A percentile compares a stretch with the other conserved stretches of the same genome.
phyloP scores from a whole-genome alignment of 129 eudicot genomes.

The Arctium lappa region DNA sequence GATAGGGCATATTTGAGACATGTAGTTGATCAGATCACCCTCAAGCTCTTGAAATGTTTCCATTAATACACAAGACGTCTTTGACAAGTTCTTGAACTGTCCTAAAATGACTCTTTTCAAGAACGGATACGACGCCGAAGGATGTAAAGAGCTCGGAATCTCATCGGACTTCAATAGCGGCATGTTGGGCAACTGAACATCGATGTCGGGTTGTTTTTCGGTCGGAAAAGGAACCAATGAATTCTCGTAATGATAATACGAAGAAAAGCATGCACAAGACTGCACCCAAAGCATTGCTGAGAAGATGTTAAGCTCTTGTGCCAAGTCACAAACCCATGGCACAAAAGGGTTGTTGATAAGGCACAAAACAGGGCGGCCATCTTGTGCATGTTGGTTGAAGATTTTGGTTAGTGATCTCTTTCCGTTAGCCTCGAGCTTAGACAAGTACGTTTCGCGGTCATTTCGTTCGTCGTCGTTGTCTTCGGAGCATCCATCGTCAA shows the following conservation, averaged over 20 bases:
- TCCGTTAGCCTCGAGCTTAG: slow-evolving; percentile 40
- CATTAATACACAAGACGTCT: background rate
- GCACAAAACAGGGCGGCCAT: slow-evolving; percentile 45
- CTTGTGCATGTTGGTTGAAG: slow-evolving; percentile 20
- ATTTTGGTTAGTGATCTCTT: slow-evolving; percentile 12
- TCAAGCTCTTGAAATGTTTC: slow-evolving; percentile 39
- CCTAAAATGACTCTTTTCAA: slow-evolving; percentile 31
- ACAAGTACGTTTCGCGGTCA: slow-evolving; percentile 21
- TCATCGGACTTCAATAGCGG: background rate
- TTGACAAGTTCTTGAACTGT: slow-evolving; percentile 41
- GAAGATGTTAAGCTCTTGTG: slow-evolving; percentile 36
- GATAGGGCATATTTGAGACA: slow-evolving; percentile 26
- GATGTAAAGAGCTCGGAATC: slow-evolving; percentile 20
- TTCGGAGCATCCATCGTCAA: slow-evolving; percentile 36
- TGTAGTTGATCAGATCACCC: slow-evolving; percentile 30
- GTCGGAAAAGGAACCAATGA: background rate
- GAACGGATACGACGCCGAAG: slow-evolving; percentile 32
- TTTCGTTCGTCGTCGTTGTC: slow-evolving; percentile 12
- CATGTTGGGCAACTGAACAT: background rate
- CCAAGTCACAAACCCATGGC: slow-evolving; percentile 67
- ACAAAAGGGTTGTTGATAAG: slow-evolving; percentile 48
- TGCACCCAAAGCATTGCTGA: slow-evolving; percentile 37
- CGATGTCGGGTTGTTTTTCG: background rate
- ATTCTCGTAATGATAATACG: background rate
- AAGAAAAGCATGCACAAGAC: background rate